Evolutionary conservation across 2,329 filamentous ascomycete genomes (phyloP), one percentile per base, ranked within the genome.

Genomic region (Alternaria triticimaculans): DNA sequence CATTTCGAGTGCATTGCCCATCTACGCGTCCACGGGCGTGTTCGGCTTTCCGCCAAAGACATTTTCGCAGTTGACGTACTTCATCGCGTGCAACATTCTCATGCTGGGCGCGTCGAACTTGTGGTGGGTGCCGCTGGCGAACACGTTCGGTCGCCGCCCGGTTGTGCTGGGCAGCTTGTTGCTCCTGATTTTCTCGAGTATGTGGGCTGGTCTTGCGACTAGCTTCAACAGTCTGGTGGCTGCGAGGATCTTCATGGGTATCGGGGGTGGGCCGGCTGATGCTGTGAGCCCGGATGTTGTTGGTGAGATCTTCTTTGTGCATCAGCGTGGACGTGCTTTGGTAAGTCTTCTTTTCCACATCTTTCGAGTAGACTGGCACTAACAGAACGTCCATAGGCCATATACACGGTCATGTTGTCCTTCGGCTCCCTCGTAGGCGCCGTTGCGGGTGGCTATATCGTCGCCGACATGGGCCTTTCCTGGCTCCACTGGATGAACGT

Each of bases 401-500:
- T 83, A 28, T 81, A 82, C 61, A 82, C 81, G 9, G 74, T 82
- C 25, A 80, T 80, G 59, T 71, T 83, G 4, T 64, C 76, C 6
- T 57, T 72, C 4, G 81, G 82, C 2, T 80, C 80, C 2, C 71
- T 80, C 43, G 63, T 82, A 10, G 80, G 81, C 6, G 79, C 80
- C 3, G 70, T 82, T 4, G 69, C 72, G 11, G 81, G 82, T 14
- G 78, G 81, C 20, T 83, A 83, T 65, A 82, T 84, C 46, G 78
- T 77, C 12, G 74, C 68, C 11, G 33, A 57, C 28, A 64, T 75
- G 33, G 80, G 80, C 9, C 75, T 81, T 7, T 41, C 59, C 6
- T 83, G 81, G 73, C 70, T 82, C 14, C 80, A 82, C 67, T 83
- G 80, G 80, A 78, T 80, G 46, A 80, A 80, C 44, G 77, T 81